Conservation (phyloP, 2,329 filamentous ascomycete genomes). For the Leptographium radiaticola region DNA sequence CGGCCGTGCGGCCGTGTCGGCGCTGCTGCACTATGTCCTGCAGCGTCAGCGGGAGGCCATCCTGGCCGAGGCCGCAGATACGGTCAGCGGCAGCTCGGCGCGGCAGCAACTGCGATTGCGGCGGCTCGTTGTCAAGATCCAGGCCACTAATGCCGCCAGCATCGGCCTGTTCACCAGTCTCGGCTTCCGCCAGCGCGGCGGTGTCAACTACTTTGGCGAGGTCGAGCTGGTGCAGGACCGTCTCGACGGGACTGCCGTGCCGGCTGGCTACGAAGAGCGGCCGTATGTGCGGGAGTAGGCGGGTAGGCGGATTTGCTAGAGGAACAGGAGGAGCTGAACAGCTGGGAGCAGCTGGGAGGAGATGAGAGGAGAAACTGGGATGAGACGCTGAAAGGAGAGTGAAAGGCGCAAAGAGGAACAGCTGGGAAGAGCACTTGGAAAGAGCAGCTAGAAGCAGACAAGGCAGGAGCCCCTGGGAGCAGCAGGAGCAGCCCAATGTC, state of each 20-base stretch:
- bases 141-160: constrained; percentile 39
- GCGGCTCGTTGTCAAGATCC: constrained; percentile 30
- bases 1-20: constrained; percentile 50
- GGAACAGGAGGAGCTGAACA: no score
- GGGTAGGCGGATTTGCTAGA: no score
- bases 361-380: no score
- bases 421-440: no score
- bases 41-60: constrained; percentile 37
- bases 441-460: no score
- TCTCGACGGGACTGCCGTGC: constrained; percentile 14
- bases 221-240: constrained; percentile 29
- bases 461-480: no score
- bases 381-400: no score
- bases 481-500: no score
- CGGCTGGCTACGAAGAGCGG: constrained; percentile 6
- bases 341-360: no score
- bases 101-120: constrained; percentile 12
- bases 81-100: neutral
- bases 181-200: constrained; percentile 38
- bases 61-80: constrained; percentile 32
- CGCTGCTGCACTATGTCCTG: constrained; percentile 57
- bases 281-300: constrained; percentile 5
- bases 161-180: constrained; percentile 36
- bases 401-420: no score
- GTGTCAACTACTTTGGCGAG: constrained; percentile 47